Conservation (phyloP, 2,329 filamentous ascomycete species). For the Neofusicoccum parvum region DNA sequence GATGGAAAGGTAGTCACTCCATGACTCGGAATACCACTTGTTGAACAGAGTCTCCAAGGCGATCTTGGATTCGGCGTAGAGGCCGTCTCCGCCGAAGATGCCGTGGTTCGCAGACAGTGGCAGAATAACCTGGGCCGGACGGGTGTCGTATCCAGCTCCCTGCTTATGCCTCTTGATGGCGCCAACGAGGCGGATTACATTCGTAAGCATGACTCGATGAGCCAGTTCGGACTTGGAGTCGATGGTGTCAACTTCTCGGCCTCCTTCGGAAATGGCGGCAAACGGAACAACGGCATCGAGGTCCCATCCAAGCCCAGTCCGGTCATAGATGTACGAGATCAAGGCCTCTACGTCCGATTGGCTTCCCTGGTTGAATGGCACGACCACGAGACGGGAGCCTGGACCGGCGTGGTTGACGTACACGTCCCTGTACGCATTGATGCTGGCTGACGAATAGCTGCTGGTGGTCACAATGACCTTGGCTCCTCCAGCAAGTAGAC, state of each 20-base stretch:
- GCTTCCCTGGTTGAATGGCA: conserved; percentile 48
- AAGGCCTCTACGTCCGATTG: conserved; percentile 42
- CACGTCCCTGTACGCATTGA: conserved; percentile 38
- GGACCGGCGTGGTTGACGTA: conserved; percentile 37
- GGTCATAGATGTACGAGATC: conserved; percentile 42
- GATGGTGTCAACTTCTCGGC: no score
- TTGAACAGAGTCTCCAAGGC: conserved; percentile 42
- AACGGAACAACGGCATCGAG: no score
- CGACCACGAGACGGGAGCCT: conserved; percentile 39
- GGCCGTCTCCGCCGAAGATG: conserved; percentile 46
- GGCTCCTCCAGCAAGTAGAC: conserved; percentile 39
- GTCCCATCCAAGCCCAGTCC: conserved; percentile 24
- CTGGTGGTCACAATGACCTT: conserved; percentile 46
- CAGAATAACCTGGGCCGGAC: conserved; percentile 39
- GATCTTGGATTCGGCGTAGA: conserved; percentile 51
- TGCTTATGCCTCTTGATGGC: no score
- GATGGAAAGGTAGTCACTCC: conserved; percentile 42
- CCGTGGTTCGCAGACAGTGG: conserved; percentile 51
- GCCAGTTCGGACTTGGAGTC: no score
- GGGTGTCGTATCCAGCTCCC: background rate
- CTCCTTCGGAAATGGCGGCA: no score
- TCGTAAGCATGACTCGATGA: no score
- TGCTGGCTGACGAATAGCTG: conserved; percentile 30
- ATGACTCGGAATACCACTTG: conserved; percentile 39
- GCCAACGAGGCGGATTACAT: no score